These are phyloP conservation scores for Taiwanofungus camphoratus DNA, from an alignment of 1,284 basidiomycete genomes.

Conservation along the genomic window DNA sequence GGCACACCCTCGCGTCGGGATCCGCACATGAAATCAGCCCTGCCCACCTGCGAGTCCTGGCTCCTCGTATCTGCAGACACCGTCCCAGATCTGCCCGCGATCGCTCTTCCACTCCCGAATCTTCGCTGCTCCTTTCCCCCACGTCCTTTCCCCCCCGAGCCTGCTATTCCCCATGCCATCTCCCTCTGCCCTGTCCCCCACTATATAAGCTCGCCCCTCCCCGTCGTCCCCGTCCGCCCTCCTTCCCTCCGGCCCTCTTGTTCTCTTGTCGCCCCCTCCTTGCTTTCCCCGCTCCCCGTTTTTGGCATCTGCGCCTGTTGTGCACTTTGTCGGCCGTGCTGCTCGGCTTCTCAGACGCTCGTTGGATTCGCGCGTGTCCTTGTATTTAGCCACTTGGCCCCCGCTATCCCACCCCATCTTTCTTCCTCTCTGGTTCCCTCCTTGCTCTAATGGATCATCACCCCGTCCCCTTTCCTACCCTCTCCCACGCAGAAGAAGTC, in stretches of 20 bases:
- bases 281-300: constrained; percentile 4
- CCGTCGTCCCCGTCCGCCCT: not conserved
- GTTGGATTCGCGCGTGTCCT: constrained; percentile 3
- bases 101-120: not conserved
- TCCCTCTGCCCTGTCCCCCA: not conserved
- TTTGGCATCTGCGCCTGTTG: not conserved
- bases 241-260: constrained; percentile 6
- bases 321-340: constrained; percentile 1
- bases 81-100: not conserved
- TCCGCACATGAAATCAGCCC: no score
- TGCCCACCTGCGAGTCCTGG: no score
- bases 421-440: not conserved
- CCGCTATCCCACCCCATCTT: no score
- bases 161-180: not conserved
- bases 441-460: constrained; percentile 13
- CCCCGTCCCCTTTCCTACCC: constrained; percentile 25
- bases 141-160: not conserved
- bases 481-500: constrained; percentile 23
- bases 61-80: not conserved
- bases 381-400: constrained; percentile 6
- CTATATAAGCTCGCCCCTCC: constrained; percentile 1
- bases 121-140: not conserved
- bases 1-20: no score
- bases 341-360: constrained; percentile 9
- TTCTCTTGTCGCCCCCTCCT: constrained; percentile 7